These are phyloP conservation scores for Botrytis porri DNA, from an alignment of 2,329 filamentous ascomycete species.

Conservation along the genomic window DNA sequence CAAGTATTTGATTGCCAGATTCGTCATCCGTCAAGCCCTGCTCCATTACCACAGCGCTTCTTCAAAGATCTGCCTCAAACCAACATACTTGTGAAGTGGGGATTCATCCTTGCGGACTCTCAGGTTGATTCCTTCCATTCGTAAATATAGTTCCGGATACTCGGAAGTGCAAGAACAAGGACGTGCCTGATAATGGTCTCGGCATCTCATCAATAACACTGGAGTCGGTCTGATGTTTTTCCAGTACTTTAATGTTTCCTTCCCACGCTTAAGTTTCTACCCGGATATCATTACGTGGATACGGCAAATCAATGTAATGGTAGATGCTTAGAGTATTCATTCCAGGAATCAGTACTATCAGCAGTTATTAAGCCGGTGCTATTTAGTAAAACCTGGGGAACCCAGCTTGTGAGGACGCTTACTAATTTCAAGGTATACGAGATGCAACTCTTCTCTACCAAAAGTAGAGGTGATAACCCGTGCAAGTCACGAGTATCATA, in stretches of 20 bases:
- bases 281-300: not conserved
- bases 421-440: too few species aligned
- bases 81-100: not conserved
- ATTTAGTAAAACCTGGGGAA: not conserved
- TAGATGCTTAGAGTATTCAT: not conserved
- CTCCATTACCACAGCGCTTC: not conserved
- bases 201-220: accelerated
- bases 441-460: not conserved
- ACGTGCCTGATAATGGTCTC: accelerated
- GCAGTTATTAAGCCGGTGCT: not conserved
- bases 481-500: accelerated
- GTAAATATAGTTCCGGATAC: not conserved
- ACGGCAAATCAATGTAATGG: accelerated
- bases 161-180: not conserved
- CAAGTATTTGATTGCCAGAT: not conserved
- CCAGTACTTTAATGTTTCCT: not conserved
- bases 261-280: not conserved
- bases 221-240: not conserved
- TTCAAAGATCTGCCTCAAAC: not conserved
- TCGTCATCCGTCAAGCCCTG: not conserved
- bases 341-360: not conserved
- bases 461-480: not conserved
- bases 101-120: not conserved
- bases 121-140: accelerated
- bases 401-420: too few species aligned